Conservation (phyloP, 495 filamentous ascomycete genomes). For the Penicillium verhagenii region DNA sequence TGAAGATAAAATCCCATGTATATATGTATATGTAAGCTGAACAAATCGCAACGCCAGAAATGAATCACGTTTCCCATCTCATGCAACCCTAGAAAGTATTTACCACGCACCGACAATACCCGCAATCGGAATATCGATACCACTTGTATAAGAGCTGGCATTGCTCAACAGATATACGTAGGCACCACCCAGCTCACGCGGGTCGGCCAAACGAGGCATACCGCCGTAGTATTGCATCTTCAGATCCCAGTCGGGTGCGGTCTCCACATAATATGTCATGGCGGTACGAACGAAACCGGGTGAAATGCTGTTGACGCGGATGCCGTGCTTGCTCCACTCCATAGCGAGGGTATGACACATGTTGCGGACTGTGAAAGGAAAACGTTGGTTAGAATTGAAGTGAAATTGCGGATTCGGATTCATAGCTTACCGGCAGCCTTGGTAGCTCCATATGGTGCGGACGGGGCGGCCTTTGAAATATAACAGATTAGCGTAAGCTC, state of each 20-base stretch:
- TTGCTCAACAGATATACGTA: constrained; percentile 41
- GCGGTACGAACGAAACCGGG: constrained; percentile 41
- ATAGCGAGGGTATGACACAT: constrained; percentile 45
- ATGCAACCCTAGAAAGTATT: not conserved
- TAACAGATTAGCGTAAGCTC: not conserved
- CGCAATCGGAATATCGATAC: constrained; percentile 39
- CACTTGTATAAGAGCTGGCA: constrained; percentile 33
- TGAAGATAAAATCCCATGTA: not conserved
- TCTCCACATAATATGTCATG: constrained; percentile 42
- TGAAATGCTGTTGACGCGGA: constrained; percentile 41
- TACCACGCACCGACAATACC: constrained; percentile 49
- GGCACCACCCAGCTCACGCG: constrained; percentile 41
- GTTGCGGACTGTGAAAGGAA: constrained; percentile 21
- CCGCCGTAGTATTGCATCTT: constrained; percentile 50
- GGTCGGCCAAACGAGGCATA: constrained; percentile 40
- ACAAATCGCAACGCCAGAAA: constrained; percentile 7
- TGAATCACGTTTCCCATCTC: not conserved
- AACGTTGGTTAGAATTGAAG: not conserved
- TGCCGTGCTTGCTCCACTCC: constrained; percentile 48
- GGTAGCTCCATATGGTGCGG: constrained; percentile 32
- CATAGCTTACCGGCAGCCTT: constrained; percentile 27
- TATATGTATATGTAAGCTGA: not conserved
- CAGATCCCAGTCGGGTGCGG: constrained; percentile 36
- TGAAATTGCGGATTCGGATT: not conserved
- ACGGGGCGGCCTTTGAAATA: constrained; percentile 23